These are phyloP conservation scores for Raddia guianensis DNA, from an alignment of 176 grass and related monocot species.

Conservation along the genomic window DNA sequence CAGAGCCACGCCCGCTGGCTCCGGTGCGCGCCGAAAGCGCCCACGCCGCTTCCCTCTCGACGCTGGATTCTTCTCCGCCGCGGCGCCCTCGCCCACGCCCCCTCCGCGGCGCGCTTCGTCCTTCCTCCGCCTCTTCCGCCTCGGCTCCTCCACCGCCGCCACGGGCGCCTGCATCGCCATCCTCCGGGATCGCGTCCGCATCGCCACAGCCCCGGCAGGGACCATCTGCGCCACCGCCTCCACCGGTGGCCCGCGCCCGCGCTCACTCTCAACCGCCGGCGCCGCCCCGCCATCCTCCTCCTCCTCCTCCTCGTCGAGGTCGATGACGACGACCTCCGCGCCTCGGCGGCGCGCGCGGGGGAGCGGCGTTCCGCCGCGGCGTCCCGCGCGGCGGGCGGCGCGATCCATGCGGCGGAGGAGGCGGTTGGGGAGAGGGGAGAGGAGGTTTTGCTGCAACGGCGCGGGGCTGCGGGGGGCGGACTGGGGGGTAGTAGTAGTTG, in stretches of 20 bases:
- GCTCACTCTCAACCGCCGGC: neutral
- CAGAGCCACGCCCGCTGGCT: neutral
- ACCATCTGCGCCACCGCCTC: neutral
- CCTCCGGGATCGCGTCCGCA: constrained; percentile 50
- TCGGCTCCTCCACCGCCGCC: constrained; percentile 22
- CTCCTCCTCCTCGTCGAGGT: constrained; percentile 27
- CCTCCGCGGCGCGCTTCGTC: neutral
- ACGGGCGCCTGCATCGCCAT: constrained; percentile 11
- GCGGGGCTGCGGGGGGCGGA: constrained; percentile 12
- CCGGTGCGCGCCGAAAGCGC: neutral
- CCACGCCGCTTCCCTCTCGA: neutral
- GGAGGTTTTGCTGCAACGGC: constrained; percentile 24
- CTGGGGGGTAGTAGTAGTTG: constrained; percentile 30
- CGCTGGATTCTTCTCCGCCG: neutral
- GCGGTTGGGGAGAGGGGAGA: too few species aligned
- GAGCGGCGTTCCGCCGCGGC: constrained; percentile 1
- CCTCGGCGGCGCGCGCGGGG: constrained; percentile 5
- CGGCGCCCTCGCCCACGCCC: constrained; percentile 5
- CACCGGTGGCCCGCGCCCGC: neutral
- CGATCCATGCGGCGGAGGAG: constrained; percentile 42
- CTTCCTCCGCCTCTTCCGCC: constrained; percentile 33
- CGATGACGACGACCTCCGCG: constrained; percentile 30
- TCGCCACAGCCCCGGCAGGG: constrained; percentile 41
- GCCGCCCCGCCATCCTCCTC: neutral
- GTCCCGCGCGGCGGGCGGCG: constrained; percentile 31